Evolutionary conservation across 148 eudicot species (phyloP).

Genomic region (Camellia sinensis): DNA sequence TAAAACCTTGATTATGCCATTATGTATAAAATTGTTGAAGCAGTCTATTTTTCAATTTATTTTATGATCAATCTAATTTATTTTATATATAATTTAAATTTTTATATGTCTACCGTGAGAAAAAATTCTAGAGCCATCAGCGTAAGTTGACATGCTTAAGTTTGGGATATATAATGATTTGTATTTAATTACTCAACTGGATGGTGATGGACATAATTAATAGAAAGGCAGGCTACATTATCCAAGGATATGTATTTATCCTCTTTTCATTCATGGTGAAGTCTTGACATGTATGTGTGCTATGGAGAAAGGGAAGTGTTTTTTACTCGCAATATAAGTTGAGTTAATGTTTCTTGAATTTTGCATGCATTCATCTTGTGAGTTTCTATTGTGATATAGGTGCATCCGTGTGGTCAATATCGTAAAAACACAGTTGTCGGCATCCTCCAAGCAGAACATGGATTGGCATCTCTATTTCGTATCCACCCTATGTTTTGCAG

Average conservation of each 20-base stretch:
- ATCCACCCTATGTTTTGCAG: slow-evolving; percentile 40
- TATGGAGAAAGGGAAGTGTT: neutral
- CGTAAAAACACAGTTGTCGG: slow-evolving; percentile 94
- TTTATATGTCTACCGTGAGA: no score
- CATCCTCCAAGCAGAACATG: slow-evolving; percentile 92
- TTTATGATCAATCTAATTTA: no score
- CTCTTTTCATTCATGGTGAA: neutral
- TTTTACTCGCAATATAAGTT: neutral
- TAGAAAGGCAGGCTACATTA: neutral
- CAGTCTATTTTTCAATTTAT: no score
- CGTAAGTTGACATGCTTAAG: neutral
- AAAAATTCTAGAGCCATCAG: no score
- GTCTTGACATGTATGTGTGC: neutral
- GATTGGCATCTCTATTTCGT: slow-evolving; percentile 83
- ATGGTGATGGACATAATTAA: neutral
- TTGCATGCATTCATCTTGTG: neutral
- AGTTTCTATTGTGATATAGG: slow-evolving; percentile 42
- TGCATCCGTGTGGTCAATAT: slow-evolving; percentile 97
- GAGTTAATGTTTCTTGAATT: neutral
- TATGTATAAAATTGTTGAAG: no score
- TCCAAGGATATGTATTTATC: neutral
- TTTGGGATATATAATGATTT: neutral
- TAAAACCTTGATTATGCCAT: no score
- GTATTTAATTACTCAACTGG: neutral
- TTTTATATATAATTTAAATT: no score